Evolutionary conservation across 306 rosid species (phyloP).

Genomic region (Clitoria ternatea): DNA sequence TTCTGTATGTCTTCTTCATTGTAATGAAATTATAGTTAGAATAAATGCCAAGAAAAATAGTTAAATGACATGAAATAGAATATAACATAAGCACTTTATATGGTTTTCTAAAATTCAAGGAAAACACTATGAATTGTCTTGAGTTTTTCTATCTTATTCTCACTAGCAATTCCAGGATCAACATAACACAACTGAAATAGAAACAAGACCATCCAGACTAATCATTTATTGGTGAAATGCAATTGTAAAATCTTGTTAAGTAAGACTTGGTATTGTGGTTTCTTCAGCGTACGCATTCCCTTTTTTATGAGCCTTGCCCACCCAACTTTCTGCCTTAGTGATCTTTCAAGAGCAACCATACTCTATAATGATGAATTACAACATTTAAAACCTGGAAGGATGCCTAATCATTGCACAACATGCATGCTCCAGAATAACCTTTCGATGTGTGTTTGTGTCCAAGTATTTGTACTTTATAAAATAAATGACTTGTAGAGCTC

Average conservation of each 20-base stretch:
- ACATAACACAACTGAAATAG: constrained; percentile 71
- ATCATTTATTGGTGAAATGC: background rate
- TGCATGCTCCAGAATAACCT: constrained; percentile 12
- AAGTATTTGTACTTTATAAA: background rate
- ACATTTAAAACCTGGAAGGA: constrained; percentile 15
- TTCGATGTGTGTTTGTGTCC: background rate
- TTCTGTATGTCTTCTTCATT: constrained; percentile 10
- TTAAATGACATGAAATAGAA: constrained; percentile 5
- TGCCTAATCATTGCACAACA: background rate
- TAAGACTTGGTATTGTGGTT: constrained; percentile 79
- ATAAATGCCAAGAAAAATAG: background rate
- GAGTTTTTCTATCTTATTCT: constrained; percentile 55
- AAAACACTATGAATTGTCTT: constrained; percentile 63
- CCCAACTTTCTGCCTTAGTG: constrained; percentile 49
- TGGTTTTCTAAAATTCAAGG: constrained; percentile 49
- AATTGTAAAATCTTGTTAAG: background rate
- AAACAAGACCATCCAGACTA: constrained; percentile 27
- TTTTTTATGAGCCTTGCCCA: constrained; percentile 72
- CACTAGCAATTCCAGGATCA: constrained; percentile 66
- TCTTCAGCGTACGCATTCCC: constrained; percentile 67
- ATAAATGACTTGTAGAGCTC: background rate
- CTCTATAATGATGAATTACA: constrained; percentile 41
- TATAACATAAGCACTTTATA: constrained; percentile 11
- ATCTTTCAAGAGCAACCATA: constrained; percentile 54
- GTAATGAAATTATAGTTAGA: constrained; percentile 16